Base-by-base conservation (phyloP, 768 basidiomycete species). In the Coprinopsis strossmayeri region DNA sequence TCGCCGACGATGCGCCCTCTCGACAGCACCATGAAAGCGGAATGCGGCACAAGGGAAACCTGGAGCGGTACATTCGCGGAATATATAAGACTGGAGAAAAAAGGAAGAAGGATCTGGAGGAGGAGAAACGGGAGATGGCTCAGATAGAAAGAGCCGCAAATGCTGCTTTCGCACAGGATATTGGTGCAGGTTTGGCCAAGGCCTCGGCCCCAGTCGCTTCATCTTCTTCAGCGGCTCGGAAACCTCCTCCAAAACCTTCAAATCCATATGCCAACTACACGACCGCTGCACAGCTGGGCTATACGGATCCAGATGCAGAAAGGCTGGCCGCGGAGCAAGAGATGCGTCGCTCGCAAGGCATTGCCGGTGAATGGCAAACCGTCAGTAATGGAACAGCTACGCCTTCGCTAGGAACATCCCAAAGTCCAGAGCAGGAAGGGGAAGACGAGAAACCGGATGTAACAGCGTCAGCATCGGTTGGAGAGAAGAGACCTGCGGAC, bases 1-100 rank as follows among this genome's bases (percentile, higher is more conserved):
- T 99, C 53, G 80, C 92, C 45, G 96, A 99, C 69, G 95, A 99
- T 73, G 91, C 74, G 9, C 87, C 96, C 52, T 97, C 95, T 1
- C 77, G 89, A 45, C 74, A 79, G 55, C 91, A 91, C 46, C 96
- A 99, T 61, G 96, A 98, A 66, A 88, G 80, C 54, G 96, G 96
- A 34, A 69, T 97, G 38, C 80, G 89, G 26, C 96, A 99, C 71
- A 87, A 94, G 60, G 96, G 95, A 38, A 96, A 89, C 63, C 81
- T 87, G 50, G 95, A 99, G 59, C 77, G 94, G 15, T 96, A 86
- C 66, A 87, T 98, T 49, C 75, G 93, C 20, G 82, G 87, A 32
- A 77, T 98, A 35, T 99, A 98, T 79, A 97, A 97, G 72, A 68
- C 79, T 2, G 91, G 95, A 1, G 90, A 90, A 66, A 90, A 88